Conservation (phyloP, 192 early-diverging fungal genomes). For the Coemansia sp. region DNA sequence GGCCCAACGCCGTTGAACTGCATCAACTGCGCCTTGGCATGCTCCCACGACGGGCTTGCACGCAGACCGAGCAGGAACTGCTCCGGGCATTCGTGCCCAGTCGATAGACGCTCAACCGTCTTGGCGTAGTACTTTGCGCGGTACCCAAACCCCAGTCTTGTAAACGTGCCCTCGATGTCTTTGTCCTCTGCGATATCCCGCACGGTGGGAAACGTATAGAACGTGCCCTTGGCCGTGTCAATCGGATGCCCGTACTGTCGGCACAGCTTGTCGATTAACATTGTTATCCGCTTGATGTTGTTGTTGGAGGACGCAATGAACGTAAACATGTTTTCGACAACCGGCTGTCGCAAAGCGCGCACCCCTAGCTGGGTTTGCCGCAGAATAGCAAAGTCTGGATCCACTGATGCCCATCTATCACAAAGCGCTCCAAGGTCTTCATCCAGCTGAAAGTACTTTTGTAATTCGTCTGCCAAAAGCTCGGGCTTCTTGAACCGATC, state of each 20-base stretch:
- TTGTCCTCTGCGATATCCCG: constrained; percentile 49
- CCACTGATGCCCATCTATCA: constrained; percentile 57
- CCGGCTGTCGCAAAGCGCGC: constrained; percentile 78
- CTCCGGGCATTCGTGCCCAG: constrained; percentile 53
- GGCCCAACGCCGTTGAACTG: constrained; percentile 84
- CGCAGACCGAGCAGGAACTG: constrained; percentile 68
- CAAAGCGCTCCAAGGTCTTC: constrained; percentile 61
- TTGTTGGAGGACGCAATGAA: constrained; percentile 97
- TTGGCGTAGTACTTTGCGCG: constrained; percentile 87
- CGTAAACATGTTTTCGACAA: constrained; percentile 80
- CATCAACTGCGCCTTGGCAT: constrained; percentile 59
- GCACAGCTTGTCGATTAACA: constrained; percentile 48
- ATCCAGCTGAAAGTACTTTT: constrained; percentile 87
- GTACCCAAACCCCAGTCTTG: constrained; percentile 89
- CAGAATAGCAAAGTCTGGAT: constrained; percentile 64
- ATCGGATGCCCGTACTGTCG: constrained; percentile 23
- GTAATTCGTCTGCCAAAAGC: constrained; percentile 25
- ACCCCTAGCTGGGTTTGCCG: constrained; percentile 59
- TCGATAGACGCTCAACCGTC: constrained; percentile 59
- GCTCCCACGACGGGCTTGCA: constrained; percentile 31
- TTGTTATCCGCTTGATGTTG: constrained; percentile 88
- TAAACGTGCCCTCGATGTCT: constrained; percentile 64
- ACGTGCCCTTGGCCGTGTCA: constrained; percentile 37
- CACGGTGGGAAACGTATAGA: constrained; percentile 71
- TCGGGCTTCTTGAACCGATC: not conserved